Base-by-base conservation (phyloP, 352 stramenopile species). In the Phytophthora niederhauseri region DNA sequence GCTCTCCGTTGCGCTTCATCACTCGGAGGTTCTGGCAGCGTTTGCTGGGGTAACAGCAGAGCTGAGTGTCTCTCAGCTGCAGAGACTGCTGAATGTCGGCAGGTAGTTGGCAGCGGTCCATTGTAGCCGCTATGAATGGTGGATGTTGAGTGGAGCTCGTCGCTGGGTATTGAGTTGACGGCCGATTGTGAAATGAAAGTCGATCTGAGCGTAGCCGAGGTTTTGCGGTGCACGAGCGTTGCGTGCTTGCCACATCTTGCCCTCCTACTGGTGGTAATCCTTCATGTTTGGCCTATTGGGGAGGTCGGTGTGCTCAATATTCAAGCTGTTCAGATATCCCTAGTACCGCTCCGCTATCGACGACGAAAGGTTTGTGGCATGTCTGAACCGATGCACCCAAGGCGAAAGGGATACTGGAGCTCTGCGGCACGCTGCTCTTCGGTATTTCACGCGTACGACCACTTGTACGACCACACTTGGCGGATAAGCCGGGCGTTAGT, bases 1-100 rank as follows among this genome's bases (percentile, higher is more conserved):
- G 64, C 15, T 80, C 62, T 56, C 77, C 77, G 50, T 76, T 81
- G 30, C 73, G 75, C 61, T 88, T 85, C 43, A 80, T n/a, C 4
- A 76, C 75, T 2, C 77, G 77, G 24, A 57, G 60, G 48, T 85
- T 82, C 15, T 71, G 50, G 50, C 80, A 88, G 7, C 55, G 63
- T 45, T 82, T 85, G 64, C 75, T 79, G 20, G 70, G 61, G 46
- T 85, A 82, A 34, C 64, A 64, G 63, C 78, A 84, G 12, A 59
- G 56, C 57, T 68, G 62, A 6, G 56, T 57, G 24, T 58, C 57
- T 22, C 20, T 51, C 22, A 53, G 4, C n/a, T 60, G 51, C 8
- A 64, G 28, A 38, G 52, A 54, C 38, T 75, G 70, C 30, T 64
- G 54, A 49, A 61, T 71, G 7, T 30, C 46, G 2, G 34, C 6